A percentile compares a stretch with the other conserved stretches of the same genome.
Conservation (phyloP, 2,329 filamentous ascomycete genomes). For the Decorospora gaudefroyi region DNA sequence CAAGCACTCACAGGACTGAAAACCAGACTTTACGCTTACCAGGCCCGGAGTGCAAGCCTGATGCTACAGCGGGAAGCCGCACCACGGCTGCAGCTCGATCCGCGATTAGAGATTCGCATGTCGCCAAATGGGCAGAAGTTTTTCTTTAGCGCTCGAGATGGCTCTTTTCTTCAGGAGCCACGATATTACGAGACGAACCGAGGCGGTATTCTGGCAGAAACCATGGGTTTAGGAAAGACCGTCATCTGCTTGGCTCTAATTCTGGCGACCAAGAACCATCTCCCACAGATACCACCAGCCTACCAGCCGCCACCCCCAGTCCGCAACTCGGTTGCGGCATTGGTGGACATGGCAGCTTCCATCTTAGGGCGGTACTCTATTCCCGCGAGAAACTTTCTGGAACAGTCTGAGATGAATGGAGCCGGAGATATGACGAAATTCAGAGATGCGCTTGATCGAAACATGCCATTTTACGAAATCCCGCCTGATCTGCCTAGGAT, state of each 20-base stretch:
- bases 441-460: slow-evolving; percentile 38
- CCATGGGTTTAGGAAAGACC: slow-evolving; percentile 82
- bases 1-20: slow-evolving; percentile 59
- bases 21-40: slow-evolving; percentile 75
- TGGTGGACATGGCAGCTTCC: slow-evolving; percentile 77
- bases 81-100: slow-evolving; percentile 69
- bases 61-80: slow-evolving; percentile 83
- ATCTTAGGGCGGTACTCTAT: slow-evolving; percentile 67
- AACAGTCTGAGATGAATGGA: slow-evolving; percentile 50
- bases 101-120: slow-evolving; percentile 64
- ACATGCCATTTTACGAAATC: slow-evolving; percentile 49
- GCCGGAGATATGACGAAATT: slow-evolving; percentile 42
- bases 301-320: slow-evolving; percentile 55
- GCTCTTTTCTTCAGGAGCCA: slow-evolving; percentile 66
- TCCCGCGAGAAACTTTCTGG: slow-evolving; percentile 71
- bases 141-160: slow-evolving; percentile 71
- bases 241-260: slow-evolving; percentile 76
- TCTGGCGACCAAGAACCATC: slow-evolving; percentile 72
- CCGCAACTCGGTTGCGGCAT: slow-evolving; percentile 60
- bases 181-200: slow-evolving; percentile 72
- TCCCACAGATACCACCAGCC: slow-evolving; percentile 67
- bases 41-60: slow-evolving; percentile 74
- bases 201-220: slow-evolving; percentile 79
- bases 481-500: slow-evolving; percentile 47
- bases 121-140: slow-evolving; percentile 67